Evolutionary conservation across 129 eudicot genomes (phyloP), one percentile per base, ranked within the genome.

Genomic region (Ambrosia trifida): DNA sequence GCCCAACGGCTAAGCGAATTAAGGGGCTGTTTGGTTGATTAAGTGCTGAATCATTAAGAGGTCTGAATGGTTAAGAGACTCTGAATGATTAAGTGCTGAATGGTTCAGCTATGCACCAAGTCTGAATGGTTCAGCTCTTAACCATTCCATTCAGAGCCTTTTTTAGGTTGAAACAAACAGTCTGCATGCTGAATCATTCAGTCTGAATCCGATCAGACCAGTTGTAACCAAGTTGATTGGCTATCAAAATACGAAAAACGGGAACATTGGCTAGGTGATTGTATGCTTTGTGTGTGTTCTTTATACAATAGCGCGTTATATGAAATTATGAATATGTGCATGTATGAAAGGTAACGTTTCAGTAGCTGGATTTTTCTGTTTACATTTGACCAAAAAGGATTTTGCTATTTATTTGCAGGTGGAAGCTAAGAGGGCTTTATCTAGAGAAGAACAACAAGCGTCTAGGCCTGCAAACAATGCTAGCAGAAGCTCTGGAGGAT

Each of bases 341-440:
- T 54, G 33, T 6, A 30, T 13, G 13, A 11, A 59, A 0, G 65
- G 65, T 56, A 47, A 47, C 30, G 2, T 35, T 50, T 35, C 10
- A 32, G 4, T 32, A 32, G 18, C 66, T 14, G 45, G n/a, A 7
- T 0, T 17, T 7, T 53, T 19, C 20, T 13, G 24, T 66, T 30
- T 51, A 12, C 7, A 17, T 70, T 53, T 53, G 65, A 4, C 65
- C 43, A 58, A 58, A 11, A 58, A 36, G 36, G 10, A 38, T 6
- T 70, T 54, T 59, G 43, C 43, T 0, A 59, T 59, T 30, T 14
- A 43, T 73, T 17, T 20, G 70, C 80, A 90, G 97, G 97, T 90
- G 65, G 97, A 90, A 76, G 86, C 89, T 19, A 90, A 90, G 74
- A 77, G 91, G 58, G 89, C 97, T 65, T 45, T 87, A 65, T 85